A percentile compares a stretch with the other conserved stretches of the same genome.
These are phyloP conservation scores for Ophiocordyceps camponoti-saundersi DNA, from an alignment of 2,329 filamentous ascomycete genomes.

Conservation along the genomic window DNA sequence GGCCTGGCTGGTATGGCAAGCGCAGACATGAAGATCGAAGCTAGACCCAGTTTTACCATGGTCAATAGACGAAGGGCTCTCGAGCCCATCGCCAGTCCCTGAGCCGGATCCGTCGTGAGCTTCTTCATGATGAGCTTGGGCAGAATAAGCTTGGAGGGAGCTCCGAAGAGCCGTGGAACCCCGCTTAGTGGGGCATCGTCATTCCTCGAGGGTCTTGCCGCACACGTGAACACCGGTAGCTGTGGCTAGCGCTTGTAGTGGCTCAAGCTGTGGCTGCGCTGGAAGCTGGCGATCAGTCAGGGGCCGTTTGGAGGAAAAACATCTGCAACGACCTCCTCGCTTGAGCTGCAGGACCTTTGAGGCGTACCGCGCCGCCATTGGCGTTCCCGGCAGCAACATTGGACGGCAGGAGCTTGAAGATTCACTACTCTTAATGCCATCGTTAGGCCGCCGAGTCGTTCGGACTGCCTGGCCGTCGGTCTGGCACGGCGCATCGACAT, in stretches of 20 bases:
- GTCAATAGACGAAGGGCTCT: neutral
- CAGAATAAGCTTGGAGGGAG: neutral
- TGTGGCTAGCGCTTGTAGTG: neutral
- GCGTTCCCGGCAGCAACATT: neutral
- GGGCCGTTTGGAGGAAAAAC: neutral
- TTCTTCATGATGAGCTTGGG: neutral
- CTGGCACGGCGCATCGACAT: neutral
- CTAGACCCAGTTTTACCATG: neutral
- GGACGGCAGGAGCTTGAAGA: conserved; percentile 1
- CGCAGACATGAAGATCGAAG: neutral
- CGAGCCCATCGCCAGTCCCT: neutral
- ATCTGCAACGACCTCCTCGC: neutral
- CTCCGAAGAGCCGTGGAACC: neutral
- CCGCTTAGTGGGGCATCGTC: neutral
- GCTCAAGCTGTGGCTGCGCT: neutral
- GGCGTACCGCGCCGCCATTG: neutral
- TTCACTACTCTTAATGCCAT: conserved; percentile 13
- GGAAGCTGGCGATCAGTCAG: neutral
- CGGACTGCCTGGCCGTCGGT: conserved; percentile 11
- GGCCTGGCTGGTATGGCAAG: neutral
- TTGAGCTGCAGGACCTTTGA: neutral
- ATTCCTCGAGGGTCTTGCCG: too few species aligned
- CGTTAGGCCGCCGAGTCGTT: conserved; percentile 14
- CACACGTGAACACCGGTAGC: too few species aligned
- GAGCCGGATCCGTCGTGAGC: neutral